Base-by-base conservation (phyloP, 495 filamentous ascomycete species). In the Pseudomonodictys pantanalensis region DNA sequence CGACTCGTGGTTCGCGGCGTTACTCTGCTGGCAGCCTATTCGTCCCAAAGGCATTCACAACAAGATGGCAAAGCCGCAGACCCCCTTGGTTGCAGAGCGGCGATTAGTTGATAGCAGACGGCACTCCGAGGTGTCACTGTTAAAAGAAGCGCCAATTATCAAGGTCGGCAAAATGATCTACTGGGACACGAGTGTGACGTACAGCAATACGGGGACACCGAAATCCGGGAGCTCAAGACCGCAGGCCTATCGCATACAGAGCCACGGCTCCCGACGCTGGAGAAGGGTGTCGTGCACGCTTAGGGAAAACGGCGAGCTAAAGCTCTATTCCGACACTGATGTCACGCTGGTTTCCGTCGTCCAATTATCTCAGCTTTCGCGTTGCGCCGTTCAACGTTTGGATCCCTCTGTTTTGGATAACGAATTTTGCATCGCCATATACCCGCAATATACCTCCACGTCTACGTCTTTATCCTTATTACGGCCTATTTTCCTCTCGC, bases 91-190 rank as follows among this genome's bases (percentile, higher is more conserved):
- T 29, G 69, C 74, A 50, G 79, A 81, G 55, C 76, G 76, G 46
- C 76, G 77, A 62, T 66, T 81, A 48, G 72, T 74, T 30, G 79
- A 83, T 45, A 73, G 78, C 56, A 73, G 67, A 53, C 77, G 85
- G 49, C 84, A 84, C 70, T 87, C 84, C 10, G 82, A 85, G 49
- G 81, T 78, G 52, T 79, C 77, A 35, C 65, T 75, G n/a, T 77
- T 81, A 12, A 92, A 87, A 66, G 89, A 92, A 54, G 82, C 85
- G 11, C 84, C 91, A 32, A 96, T 97, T 58, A 99, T 97, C 75
- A 99, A 99, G 70, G 89, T 97, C 49, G 95, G 91, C 38, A 96
- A 91, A 69, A 87, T 97, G 77, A 82, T 92, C 62, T 81, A 92
- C 29, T 97, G 92, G 92, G 87, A 96, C 69, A 87, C 80, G 76